Evolutionary conservation across 2,329 filamentous ascomycete genomes (phyloP).

Genomic region (Trichoderma sp.): DNA sequence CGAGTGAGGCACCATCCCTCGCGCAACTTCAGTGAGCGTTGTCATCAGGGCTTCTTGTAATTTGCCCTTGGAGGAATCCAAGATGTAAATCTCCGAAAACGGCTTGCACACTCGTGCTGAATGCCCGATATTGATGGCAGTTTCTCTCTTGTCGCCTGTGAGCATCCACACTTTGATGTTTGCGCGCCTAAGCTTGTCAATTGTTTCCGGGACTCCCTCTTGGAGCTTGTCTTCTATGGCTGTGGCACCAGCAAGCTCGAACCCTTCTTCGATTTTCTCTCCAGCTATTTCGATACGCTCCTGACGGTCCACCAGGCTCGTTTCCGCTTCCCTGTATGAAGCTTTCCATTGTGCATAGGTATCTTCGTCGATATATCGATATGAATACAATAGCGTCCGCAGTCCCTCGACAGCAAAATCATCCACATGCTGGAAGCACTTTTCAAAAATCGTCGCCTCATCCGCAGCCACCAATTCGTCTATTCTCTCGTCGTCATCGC

Average conservation of each 20-base stretch:
- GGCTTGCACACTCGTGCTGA: conserved; percentile 75
- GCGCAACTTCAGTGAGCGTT: conserved; percentile 66
- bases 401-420: conserved; percentile 86
- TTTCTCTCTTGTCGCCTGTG: conserved; percentile 90
- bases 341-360: conserved; percentile 78
- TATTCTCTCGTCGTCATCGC: conserved; percentile 54
- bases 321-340: conserved; percentile 76
- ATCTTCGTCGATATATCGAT: conserved; percentile 72
- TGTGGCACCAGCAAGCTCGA: conserved; percentile 83
- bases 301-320: conserved; percentile 78
- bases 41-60: conserved; percentile 67
- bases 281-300: conserved; percentile 77
- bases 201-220: conserved; percentile 84
- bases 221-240: conserved; percentile 95
- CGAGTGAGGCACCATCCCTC: conserved; percentile 72
- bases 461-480: conserved; percentile 62
- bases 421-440: conserved; percentile 87
- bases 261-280: conserved; percentile 76
- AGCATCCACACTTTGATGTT: conserved; percentile 98
- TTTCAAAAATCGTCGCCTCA: conserved; percentile 71
- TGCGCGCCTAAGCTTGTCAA: conserved; percentile 83
- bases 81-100: conserved; percentile 73
- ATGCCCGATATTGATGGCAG: conserved; percentile 88
- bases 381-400: conserved; percentile 80
- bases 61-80: conserved; percentile 66